phyloP scores from a whole-genome alignment of 73 alveolate species.

The Symbiodinium natans region DNA sequence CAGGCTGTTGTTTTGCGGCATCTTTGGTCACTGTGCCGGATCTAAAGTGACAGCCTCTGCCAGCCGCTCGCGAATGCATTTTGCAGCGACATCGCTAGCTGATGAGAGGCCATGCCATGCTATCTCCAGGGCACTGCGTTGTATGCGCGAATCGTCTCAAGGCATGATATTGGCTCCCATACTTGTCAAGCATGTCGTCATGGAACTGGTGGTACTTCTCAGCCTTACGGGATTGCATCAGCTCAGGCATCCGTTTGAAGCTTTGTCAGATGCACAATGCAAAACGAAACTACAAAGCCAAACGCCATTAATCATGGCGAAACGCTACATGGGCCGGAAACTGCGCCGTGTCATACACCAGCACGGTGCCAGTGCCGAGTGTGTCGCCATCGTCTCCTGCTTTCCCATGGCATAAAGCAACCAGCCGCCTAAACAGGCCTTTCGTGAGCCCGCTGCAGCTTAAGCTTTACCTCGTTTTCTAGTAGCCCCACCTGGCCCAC shows the following conservation, averaged over 20 bases:
- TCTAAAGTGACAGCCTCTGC: no score
- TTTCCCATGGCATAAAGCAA: neutral
- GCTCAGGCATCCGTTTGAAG: neutral
- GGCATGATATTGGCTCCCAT: slow-evolving; percentile 55
- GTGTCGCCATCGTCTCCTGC: slow-evolving; percentile 48
- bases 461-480: no score
- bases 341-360: slow-evolving; percentile 49
- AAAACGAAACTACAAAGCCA: neutral
- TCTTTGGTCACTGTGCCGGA: no score
- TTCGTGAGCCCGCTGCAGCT: no score
- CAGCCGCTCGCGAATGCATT: no score
- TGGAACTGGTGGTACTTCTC: slow-evolving; percentile 86
- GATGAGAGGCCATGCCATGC: neutral
- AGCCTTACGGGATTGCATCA: neutral
- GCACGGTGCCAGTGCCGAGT: slow-evolving; percentile 52
- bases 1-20: no score
- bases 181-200: slow-evolving; percentile 73
- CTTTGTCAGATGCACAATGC: neutral
- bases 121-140: slow-evolving; percentile 61
- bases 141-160: slow-evolving; percentile 18
- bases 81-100: no score
- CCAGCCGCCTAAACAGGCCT: no score
- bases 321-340: slow-evolving; percentile 74
- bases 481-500: no score
- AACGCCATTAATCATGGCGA: neutral